Conservation (phyloP, 805 yeast genomes). For the Schwanniomyces pseudopolymorphus region DNA sequence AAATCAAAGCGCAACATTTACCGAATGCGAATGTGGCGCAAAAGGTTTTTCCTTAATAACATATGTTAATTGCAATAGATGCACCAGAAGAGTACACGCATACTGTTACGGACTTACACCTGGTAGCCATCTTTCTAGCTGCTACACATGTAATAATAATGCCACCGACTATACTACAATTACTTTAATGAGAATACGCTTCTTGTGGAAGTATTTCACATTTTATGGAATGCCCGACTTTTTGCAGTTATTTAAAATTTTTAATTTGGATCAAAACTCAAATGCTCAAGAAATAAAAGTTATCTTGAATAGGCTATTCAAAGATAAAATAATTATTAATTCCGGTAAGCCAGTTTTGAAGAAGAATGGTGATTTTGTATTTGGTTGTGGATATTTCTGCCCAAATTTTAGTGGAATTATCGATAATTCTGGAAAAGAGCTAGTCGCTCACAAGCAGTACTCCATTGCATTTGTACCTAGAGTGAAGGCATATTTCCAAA, state of each 20-base stretch:
- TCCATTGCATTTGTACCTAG: slow-evolving; percentile 10
- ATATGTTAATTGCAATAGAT: slow-evolving; percentile 23
- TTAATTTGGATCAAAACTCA: slow-evolving; percentile 6
- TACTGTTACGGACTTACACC: slow-evolving; percentile 29
- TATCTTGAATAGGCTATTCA: slow-evolving; percentile 12
- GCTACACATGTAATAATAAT: slow-evolving; percentile 20
- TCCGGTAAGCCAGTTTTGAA: slow-evolving; percentile 6
- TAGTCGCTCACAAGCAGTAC: slow-evolving; percentile 4
- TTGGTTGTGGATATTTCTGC: slow-evolving; percentile 8
- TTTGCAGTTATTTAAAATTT: slow-evolving; percentile 10
- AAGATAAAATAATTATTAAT: slow-evolving; percentile 10
- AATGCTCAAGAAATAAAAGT: slow-evolving; percentile 4
- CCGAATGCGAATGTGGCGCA: slow-evolving; percentile 26
- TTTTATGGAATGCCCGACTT: slow-evolving; percentile 17
- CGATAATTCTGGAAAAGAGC: slow-evolving; percentile 6
- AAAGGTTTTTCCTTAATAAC: slow-evolving; percentile 9
- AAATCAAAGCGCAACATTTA: background rate
- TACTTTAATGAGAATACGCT: slow-evolving; percentile 35
- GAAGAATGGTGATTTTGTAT: slow-evolving; percentile 3
- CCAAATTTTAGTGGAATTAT: slow-evolving; percentile 11
- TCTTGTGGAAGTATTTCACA: slow-evolving; percentile 24
- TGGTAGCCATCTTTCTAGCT: slow-evolving; percentile 7
- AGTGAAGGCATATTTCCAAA: slow-evolving; percentile 15
- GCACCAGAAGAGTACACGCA: slow-evolving; percentile 29
- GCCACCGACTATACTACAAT: slow-evolving; percentile 16